Evolutionary conservation across 495 filamentous ascomycete genomes (phyloP), one percentile per base, ranked within the genome.

Genomic region (Penicillium simplicissimum): DNA sequence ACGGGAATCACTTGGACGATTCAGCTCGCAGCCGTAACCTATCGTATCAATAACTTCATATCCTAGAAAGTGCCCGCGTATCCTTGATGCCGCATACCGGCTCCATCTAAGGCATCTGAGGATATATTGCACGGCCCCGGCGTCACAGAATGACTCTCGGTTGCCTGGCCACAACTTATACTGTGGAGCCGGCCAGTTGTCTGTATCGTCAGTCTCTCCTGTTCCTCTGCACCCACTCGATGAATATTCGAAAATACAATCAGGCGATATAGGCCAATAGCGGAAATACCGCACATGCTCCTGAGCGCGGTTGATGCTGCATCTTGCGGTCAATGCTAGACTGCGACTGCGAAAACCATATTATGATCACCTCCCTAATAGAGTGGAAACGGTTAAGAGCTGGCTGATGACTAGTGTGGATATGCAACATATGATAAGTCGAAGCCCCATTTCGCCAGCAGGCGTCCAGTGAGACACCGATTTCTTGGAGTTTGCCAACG

Each of bases 61-160:
- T 25, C 23, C 23, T 25, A 25, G 1, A 25, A 25, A 1, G 3
- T 25, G 23, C 23, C 23, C 1, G 23, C 3, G 3, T 25, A 25
- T 3, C 23, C 3, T 25, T 25, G 23, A 25, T 25, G 23, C 23
- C 23, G 23, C 3, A 25, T 25, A 3, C 23, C 23, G 1, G 23
- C 23, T 25, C 23, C 23, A 3, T 52, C 28, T 4, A 28, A 0
- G 1, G 15, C 15, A 37, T 35, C 55, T 15, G 25, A 47, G 55
- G 55, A 47, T 57, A 57, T 23, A 45, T n/a, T 48, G 25, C 55
- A 57, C 28, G 31, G 55, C 55, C 55, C 55, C 55, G 36, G 40
- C n/a, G n/a, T 57, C 28, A 13, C 25, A 23, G 47, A 51, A 51
- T 28, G n/a, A 9, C 23, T 21, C 23, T 3, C 23, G 47, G 47